Base-by-base conservation (phyloP, 352 stramenopile genomes). In the Globisporangium abappressorium region DNA sequence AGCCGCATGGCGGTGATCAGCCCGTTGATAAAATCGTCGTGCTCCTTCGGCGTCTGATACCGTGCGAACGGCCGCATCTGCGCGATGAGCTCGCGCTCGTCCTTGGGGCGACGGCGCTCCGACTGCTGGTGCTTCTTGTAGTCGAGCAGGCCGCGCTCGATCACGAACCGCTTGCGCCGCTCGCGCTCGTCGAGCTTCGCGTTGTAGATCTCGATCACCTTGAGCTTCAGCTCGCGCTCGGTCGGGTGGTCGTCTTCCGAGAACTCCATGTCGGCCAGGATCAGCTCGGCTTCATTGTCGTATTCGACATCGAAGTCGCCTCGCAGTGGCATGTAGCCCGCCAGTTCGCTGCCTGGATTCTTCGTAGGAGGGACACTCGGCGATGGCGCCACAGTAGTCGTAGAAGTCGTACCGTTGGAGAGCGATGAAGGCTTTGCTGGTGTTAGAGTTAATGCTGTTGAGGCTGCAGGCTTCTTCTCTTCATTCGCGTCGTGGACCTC, bases 251-350 rank as follows among this genome's bases (percentile, higher is more conserved):
- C 87, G 47, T 85, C 85, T n/a, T 98, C 96, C 9, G 90, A 84
- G 22, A 94, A 90, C 66, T 99, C 95, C 91, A 99, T 98, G 75
- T 99, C 97, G 8, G 93, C 93, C 28, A 99, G 72, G 38, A 98
- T 92, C 57, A 98, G 62, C 78, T 99, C 97, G 1, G 97, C 97
- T 57, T 99, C 96, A 68, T 99, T 99, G 63, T 99, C 94, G 76
- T 97, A 98, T 81, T 99, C 97, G 41, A 99, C 91, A 66, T 99
- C 97, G 83, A 99, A 99, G 69, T 99, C 97, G 11, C 95, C 92
- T 64, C 97, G 93, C 28, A 98, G 85, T 8, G 97, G 96, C 93
- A 99, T 98, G 79, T 98, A 99, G 20, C 97, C 97, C 0, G 91
- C 87, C 15, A 95, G 64, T 55, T 86, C 80, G 53, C 77, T 88